Base-by-base conservation (phyloP, 768 basidiomycete genomes). In the Pleurotus sapidus region DNA sequence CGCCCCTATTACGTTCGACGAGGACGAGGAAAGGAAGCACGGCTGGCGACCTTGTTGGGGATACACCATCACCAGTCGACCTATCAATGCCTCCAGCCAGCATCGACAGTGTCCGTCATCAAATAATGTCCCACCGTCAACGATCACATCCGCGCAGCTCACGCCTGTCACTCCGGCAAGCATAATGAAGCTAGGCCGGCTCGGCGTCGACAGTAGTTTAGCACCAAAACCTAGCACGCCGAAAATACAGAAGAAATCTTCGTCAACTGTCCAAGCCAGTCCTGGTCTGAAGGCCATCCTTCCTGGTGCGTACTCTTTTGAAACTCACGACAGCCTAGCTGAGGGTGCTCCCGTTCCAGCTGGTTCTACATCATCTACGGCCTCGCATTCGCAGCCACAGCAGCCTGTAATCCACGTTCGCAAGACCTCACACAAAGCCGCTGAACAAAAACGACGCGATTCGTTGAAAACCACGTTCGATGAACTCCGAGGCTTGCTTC, bases 401-500 rank as follows among this genome's bases (percentile, higher is more conserved):
- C 63, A 59, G 7, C 64, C 65, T 18, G 63, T 64, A 1, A 61
- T 82, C 45, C 78, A 78, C 37, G 70, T 81, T 47, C 82, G 84
- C 58, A 93, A 92, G 70, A 88, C 87, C 25, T 91, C 91, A 5
- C 92, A 99, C 73, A 98, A 98, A 72, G 91, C 88, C 11, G 97
- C 97, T 4, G 97, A 99, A 72, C 97, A 99, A 70, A 95, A 95
- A 68, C 89, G 97, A 46, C 87, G 97, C 7, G 96, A 99, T 72
- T 95, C 93, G 45, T 84, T 98, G 59, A 99, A 98, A 75, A 87
- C 90, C 14, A 93, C 95, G 3, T 98, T 89, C 65, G 91, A 94
- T 63, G 91, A 93, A 55, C 78, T 94, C 9, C 88, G 92, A 14
- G 69, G 77, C 15, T 77, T 98, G 14, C 80, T 99, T 0, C 97